Percentiles rank a stretch among this genome's conserved stretches.
These are phyloP conservation scores for Claviceps lovelessii DNA, from an alignment of 2,329 filamentous ascomycete genomes.

Conservation along the genomic window DNA sequence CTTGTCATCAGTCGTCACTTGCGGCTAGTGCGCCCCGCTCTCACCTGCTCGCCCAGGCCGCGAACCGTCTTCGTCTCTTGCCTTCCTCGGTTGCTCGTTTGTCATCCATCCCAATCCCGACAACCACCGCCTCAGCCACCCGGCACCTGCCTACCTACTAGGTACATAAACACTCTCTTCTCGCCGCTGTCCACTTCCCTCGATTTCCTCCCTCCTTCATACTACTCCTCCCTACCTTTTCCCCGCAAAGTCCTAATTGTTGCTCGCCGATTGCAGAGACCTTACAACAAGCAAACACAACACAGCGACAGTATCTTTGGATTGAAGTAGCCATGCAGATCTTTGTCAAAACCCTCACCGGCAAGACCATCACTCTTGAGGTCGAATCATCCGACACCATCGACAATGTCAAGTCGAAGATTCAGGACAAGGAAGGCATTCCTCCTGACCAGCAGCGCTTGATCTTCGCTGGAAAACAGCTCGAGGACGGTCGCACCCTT, in stretches of 20 bases:
- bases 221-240: neutral
- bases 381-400: slow-evolving; percentile 87
- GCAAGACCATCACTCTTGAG: slow-evolving; percentile 42
- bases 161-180: slow-evolving; percentile 19
- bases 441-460: slow-evolving; percentile 91
- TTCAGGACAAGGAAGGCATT: slow-evolving; percentile 87
- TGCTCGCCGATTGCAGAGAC: slow-evolving; percentile 5
- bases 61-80: slow-evolving; percentile 7
- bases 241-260: slow-evolving; percentile 7
- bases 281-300: neutral
- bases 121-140: neutral
- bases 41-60: neutral
- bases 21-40: slow-evolving; percentile 16
- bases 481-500: slow-evolving; percentile 65
- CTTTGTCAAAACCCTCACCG: slow-evolving; percentile 45
- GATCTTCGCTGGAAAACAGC: slow-evolving; percentile 93
- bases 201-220: slow-evolving; percentile 5
- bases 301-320: slow-evolving; percentile 1
- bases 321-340: slow-evolving; percentile 13
- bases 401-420: slow-evolving; percentile 96
- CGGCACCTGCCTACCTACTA: slow-evolving; percentile 7
- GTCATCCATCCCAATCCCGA: slow-evolving; percentile 2
- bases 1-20: slow-evolving; percentile 7
- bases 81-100: slow-evolving; percentile 2
- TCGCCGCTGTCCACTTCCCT: slow-evolving; percentile 8